These are phyloP conservation scores for Microstroma glucosiphilum DNA, from an alignment of 1,284 basidiomycete species.

Conservation along the genomic window DNA sequence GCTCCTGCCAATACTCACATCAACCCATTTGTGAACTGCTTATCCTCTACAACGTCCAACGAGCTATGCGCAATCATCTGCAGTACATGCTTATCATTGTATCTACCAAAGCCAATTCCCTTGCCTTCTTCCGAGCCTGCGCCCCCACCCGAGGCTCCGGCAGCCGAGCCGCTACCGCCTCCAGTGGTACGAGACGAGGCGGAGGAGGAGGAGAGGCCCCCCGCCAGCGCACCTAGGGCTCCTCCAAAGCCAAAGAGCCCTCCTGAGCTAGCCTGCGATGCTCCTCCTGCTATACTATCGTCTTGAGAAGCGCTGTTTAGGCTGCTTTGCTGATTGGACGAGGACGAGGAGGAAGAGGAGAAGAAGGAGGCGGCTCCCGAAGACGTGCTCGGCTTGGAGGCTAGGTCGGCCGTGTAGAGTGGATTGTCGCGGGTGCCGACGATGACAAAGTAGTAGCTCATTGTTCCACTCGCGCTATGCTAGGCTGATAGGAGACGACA, in stretches of 20 bases:
- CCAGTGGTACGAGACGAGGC: not conserved
- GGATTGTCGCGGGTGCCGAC: conserved; percentile 47
- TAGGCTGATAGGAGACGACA: too few relatives aligned
- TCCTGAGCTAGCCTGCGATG: not conserved
- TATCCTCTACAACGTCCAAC: conserved; percentile 45
- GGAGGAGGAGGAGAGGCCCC: conserved; percentile 12
- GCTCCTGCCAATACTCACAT: conserved; percentile 24
- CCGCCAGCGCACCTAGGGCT: conserved; percentile 10
- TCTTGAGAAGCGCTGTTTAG: not conserved
- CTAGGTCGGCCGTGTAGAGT: conserved; percentile 45
- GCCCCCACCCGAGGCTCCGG: not conserved
- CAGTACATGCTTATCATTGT: conserved; percentile 25
- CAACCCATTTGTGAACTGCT: conserved; percentile 27
- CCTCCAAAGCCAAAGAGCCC: conserved; percentile 18
- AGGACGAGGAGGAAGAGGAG: conserved; percentile 13
- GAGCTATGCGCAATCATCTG: conserved; percentile 49
- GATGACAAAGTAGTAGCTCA: conserved; percentile 45
- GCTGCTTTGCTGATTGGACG: not conserved
- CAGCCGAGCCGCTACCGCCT: not conserved
- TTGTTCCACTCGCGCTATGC: not conserved
- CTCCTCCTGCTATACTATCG: not conserved
- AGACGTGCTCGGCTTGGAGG: conserved; percentile 23
- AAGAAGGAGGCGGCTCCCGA: conserved; percentile 15
- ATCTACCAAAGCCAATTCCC: conserved; percentile 24
- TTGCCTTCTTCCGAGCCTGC: conserved; percentile 16